Evolutionary conservation across 331 rosid species (phyloP), one percentile per base, ranked within the genome.

Genomic region (Quercus tomentella): DNA sequence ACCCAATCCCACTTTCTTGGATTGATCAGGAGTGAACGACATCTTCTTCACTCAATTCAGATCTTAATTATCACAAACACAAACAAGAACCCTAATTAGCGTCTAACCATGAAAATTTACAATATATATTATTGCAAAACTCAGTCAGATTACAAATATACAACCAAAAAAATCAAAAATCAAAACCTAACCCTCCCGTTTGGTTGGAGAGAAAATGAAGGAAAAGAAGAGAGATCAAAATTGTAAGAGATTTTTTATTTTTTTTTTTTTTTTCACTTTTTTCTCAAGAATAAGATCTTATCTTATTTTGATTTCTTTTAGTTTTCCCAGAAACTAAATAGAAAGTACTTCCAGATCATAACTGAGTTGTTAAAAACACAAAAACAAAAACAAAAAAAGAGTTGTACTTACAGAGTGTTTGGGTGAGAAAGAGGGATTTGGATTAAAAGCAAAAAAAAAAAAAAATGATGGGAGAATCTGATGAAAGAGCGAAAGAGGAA

Each of bases 11-110:
- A 88, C 89, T 88, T 95, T 94, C 89, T 85, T 85, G 12, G 88
- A 35, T 76, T 81, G 89, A 89, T 94, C 98, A 8, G 98, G 98
- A 41, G 98, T 94, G 12, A 86, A 6, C 22, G 97, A 81, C 91
- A 84, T 86, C 71, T 71, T 89, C 37, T 79, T 74, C 4, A 51
- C 45, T 67, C 17, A 57, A 61, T 31, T 33, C 55, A 54, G 81
- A 76, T 77, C 82, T 70, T 33, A 54, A 22, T 15, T 5, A 75
- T 74, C 61, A 25, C 5, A 35, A 69, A 31, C 52, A 41, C 17
- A 4, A 18, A 43, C 18, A 41, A 41, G 45, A 31, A 14, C 28
- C 80, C 28, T 78, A 55, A 20, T 65, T 21, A 79, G 55, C 68
- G 43, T 31, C 41, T 17, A 17, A 43, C 4, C 12, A 4, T 12